Evolutionary conservation across 768 basidiomycete species (phyloP).

Genomic region (Calocera cornea): DNA sequence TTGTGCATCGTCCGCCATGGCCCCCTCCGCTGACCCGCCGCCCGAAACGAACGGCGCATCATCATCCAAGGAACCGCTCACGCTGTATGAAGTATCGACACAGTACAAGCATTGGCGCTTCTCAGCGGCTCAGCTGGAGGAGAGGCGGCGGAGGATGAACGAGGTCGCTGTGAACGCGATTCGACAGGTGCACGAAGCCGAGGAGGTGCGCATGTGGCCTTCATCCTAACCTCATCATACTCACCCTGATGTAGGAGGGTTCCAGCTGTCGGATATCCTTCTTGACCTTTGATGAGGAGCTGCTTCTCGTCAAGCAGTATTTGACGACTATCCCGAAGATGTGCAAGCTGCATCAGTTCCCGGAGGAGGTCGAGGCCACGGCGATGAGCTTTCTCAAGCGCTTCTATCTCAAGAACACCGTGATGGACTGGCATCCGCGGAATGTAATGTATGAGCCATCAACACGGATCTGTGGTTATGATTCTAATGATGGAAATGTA

Average conservation of each 20-base stretch:
- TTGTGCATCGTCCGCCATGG: background rate
- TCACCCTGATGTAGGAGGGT: slow-evolving; percentile 38
- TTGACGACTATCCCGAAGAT: slow-evolving; percentile 72
- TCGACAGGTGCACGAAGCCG: slow-evolving; percentile 58
- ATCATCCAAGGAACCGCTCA: slow-evolving; percentile 1
- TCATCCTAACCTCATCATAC: slow-evolving; percentile 17
- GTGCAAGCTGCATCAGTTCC: slow-evolving; percentile 73
- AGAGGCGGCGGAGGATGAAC: slow-evolving; percentile 56
- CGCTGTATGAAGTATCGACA: slow-evolving; percentile 64
- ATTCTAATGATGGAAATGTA: slow-evolving; percentile 25
- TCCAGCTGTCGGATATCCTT: slow-evolving; percentile 63
- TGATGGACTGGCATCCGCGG: slow-evolving; percentile 99
- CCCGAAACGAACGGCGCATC: background rate
- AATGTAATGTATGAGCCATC: slow-evolving; percentile 74
- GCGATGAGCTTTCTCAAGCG: slow-evolving; percentile 86
- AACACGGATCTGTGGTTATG: slow-evolving; percentile 4
- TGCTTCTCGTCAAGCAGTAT: slow-evolving; percentile 78
- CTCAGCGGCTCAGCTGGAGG: slow-evolving; percentile 48
- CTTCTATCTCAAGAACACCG: slow-evolving; percentile 94
- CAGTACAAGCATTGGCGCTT: slow-evolving; percentile 85
- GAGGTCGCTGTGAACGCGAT: slow-evolving; percentile 63
- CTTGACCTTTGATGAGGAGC: slow-evolving; percentile 69
- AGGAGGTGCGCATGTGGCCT: slow-evolving; percentile 42
- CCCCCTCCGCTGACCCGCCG: background rate
- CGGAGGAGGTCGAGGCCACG: slow-evolving; percentile 87